Evolutionary conservation across 164 flowering plant species (phyloP).

Genomic region (Macadamia tetraphylla): DNA sequence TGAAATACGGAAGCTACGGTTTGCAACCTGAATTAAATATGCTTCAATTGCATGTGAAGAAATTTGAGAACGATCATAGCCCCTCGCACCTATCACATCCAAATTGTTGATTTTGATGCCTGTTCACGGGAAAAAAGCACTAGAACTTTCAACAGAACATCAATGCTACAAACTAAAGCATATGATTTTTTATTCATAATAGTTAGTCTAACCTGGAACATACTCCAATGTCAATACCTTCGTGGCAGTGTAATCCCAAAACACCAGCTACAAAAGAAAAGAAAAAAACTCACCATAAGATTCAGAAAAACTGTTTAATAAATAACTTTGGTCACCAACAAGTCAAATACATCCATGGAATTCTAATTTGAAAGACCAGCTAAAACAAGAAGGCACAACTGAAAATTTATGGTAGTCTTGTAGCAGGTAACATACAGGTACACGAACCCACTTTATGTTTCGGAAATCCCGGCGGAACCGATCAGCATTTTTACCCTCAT

Average conservation of each 20-base stretch:
- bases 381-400: neutral
- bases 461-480: constrained; percentile 93
- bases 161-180: neutral
- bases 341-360: neutral
- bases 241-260: constrained; percentile 85
- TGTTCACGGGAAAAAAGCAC: constrained; percentile 22
- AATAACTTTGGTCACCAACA: neutral
- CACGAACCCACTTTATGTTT: constrained; percentile 92
- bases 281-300: constrained; percentile 1
- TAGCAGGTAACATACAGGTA: constrained; percentile 78
- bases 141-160: constrained; percentile 4
- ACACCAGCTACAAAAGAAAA: constrained; percentile 49
- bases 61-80: constrained; percentile 61
- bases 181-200: neutral
- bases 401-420: constrained; percentile 9
- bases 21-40: constrained; percentile 80
- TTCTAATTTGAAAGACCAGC: neutral
- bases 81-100: constrained; percentile 51
- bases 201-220: constrained; percentile 64
- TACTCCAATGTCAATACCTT: constrained; percentile 95
- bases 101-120: constrained; percentile 74
- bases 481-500: constrained; percentile 97
- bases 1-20: constrained; percentile 1
- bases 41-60: constrained; percentile 86
- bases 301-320: neutral